These are phyloP conservation scores for Aspergillus spinulosporus DNA, from an alignment of 2,329 filamentous ascomycete genomes.

Conservation along the genomic window DNA sequence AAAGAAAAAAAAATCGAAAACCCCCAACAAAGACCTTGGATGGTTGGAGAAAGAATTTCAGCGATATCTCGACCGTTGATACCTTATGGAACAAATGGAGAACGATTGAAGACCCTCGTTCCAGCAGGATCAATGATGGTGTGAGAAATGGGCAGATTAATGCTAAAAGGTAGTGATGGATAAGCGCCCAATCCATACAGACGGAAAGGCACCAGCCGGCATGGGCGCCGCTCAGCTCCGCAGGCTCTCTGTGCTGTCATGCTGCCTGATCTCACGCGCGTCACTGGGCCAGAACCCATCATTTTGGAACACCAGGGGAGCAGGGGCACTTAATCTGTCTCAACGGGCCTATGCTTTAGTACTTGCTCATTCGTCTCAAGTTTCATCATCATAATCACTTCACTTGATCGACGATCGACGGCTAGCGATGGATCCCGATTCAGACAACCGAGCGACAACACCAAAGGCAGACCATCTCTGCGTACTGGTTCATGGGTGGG, in stretches of 20 bases:
- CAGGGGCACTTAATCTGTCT: background rate
- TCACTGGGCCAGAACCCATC: background rate
- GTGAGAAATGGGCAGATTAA: too few species aligned
- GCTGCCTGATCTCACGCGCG: slow-evolving; percentile 1
- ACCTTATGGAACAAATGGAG: too few species aligned
- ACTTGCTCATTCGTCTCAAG: background rate
- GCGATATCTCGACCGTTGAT: too few species aligned
- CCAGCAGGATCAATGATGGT: too few species aligned
- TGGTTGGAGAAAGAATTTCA: too few species aligned
- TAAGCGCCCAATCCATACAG: background rate
- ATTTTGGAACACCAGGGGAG: too few species aligned
- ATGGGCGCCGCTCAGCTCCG: background rate
- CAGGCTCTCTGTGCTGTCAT: background rate
- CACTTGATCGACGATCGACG: background rate
- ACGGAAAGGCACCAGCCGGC: background rate
- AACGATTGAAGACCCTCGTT: too few species aligned
- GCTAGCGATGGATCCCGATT: slow-evolving; percentile 13
- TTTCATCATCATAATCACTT: background rate
- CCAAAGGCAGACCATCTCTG: slow-evolving; percentile 55
- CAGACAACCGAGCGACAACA: slow-evolving; percentile 1
- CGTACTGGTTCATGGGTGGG: slow-evolving; percentile 62
- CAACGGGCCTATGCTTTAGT: background rate
- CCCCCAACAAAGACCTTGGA: too few species aligned
- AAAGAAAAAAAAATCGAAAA: too few species aligned
- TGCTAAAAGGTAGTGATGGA: background rate